phyloP scores from a whole-genome alignment of 768 basidiomycete species.

The Mrakia hoshinonis region DNA sequence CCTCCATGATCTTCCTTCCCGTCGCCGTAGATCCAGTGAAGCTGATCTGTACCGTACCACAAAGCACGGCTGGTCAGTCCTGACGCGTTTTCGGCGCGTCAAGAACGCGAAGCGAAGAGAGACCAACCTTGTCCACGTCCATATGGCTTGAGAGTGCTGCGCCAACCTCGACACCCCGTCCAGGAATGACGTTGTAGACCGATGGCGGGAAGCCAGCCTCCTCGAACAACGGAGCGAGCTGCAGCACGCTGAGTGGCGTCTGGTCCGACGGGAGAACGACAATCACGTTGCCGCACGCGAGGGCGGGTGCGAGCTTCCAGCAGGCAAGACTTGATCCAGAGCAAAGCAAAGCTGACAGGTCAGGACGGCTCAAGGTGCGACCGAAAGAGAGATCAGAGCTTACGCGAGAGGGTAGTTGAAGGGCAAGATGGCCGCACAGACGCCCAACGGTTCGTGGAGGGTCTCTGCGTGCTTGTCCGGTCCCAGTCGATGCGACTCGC shows the following conservation, averaged over 20 bases:
- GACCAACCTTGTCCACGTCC: slow-evolving; percentile 65
- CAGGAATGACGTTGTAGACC: slow-evolving; percentile 32
- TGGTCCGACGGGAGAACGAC: slow-evolving; percentile 31
- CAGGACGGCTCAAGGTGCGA: no score
- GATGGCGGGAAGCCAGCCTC: slow-evolving; percentile 31
- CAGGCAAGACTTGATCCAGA: slow-evolving; percentile 5
- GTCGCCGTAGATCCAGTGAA: slow-evolving; percentile 67
- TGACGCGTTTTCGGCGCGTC: not conserved
- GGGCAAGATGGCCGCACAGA: slow-evolving; percentile 24
- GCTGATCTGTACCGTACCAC: not conserved
- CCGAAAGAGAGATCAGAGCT: not conserved
- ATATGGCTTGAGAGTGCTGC: slow-evolving; percentile 46
- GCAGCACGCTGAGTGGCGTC: slow-evolving; percentile 31
- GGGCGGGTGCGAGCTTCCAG: slow-evolving; percentile 50
- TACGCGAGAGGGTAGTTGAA: slow-evolving; percentile 25
- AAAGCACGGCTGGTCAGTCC: not conserved
- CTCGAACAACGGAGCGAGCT: slow-evolving; percentile 28
- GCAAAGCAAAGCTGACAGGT: not conserved
- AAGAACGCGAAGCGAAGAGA: slow-evolving; percentile 8
- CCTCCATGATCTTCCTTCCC: slow-evolving; percentile 71
- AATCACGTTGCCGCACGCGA: slow-evolving; percentile 47
- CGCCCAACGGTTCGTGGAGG: slow-evolving; percentile 25
- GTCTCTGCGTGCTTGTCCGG: slow-evolving; percentile 20
- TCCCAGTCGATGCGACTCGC: slow-evolving; percentile 5
- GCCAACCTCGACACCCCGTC: slow-evolving; percentile 30